Percentiles rank a stretch among this genome's conserved stretches.
phyloP scores from a whole-genome alignment of 1,139 yeast species.

The Protomyces arabidopsidicola region DNA sequence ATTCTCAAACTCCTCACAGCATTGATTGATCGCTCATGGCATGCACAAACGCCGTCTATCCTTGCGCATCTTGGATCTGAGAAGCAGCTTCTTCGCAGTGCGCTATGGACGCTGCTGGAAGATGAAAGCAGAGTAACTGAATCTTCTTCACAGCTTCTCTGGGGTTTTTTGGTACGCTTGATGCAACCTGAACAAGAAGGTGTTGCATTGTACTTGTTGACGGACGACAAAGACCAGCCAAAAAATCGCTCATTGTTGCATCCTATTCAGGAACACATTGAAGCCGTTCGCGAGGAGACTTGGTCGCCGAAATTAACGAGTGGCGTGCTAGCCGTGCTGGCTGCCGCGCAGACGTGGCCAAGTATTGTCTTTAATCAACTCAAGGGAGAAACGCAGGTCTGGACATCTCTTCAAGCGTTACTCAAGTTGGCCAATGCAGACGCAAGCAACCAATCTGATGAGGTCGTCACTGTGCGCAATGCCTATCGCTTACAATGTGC shows the following conservation, averaged over 20 bases:
- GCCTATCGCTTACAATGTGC: conserved; percentile 57
- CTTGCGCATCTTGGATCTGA: conserved; percentile 56
- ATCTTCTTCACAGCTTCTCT: conserved; percentile 70
- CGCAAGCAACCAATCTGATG: conserved; percentile 29
- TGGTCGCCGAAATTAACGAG: conserved; percentile 35
- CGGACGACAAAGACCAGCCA: conserved; percentile 32
- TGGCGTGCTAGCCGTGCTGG: conserved; percentile 37
- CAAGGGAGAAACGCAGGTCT: conserved; percentile 19
- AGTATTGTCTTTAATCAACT: conserved; percentile 37
- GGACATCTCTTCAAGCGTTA: conserved; percentile 28
- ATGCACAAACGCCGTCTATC: conserved; percentile 46
- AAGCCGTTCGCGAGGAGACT: conserved; percentile 42
- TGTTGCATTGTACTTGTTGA: conserved; percentile 40
- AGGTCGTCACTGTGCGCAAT: conserved; percentile 42
- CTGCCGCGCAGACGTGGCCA: conserved; percentile 41
- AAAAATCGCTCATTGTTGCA: conserved; percentile 46
- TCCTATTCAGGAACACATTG: conserved; percentile 50
- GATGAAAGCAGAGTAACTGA: conserved; percentile 66
- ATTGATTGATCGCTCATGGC: not conserved
- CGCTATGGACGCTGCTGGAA: conserved; percentile 53
- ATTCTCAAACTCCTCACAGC: not conserved
- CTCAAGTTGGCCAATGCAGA: conserved; percentile 26
- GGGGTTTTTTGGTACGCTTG: conserved; percentile 74
- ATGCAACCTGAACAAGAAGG: conserved; percentile 59
- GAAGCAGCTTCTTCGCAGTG: conserved; percentile 59